Base-by-base conservation (phyloP, 495 filamentous ascomycete species). In the Annulohypoxylon nitens region DNA sequence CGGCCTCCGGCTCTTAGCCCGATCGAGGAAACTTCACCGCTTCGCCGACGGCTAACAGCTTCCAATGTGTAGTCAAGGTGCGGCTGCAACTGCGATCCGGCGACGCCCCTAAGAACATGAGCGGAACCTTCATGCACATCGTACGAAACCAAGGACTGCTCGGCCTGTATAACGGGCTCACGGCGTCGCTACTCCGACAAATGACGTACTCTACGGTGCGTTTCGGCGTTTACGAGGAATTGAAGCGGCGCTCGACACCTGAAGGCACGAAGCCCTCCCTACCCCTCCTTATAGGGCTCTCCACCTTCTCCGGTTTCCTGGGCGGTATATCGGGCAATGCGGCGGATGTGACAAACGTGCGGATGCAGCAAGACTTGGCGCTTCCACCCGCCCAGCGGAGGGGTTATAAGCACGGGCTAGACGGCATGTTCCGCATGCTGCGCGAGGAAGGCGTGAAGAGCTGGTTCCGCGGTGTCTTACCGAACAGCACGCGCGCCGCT, bases 291-390 rank as follows among this genome's bases (percentile, higher is more conserved):
- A 84, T 98, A 71, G 90, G 86, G 69, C 92, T 98, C 77, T 91
- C 95, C 61, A 90, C 88, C 11, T 84, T 87, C 18, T 97, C 96
- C 2, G 96, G 96, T 53, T 92, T 97, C 80, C 81, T 97, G 4
- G 96, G 96, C 64, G 96, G 96, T 25, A 79, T 97, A 7, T 92
- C 93, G 10, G 96, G 96, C 64, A 98, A 98, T 81, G 93, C 94
- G 0, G 95, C 95, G 64, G 96, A 99, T 78, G 92, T 99, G 10
- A 86, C 98, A 65, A 99, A 99, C 82, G 96, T 99, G 47, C 94
- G 96, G 71, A 99, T 99, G 96, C 96, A 99, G 81, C 91, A 95
- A 83, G 96, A 98, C 79, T 90, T 93, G 11, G 89, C 95, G 0
- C 88, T 97, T 4, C 93, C 94, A 0, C 75, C 83, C 2, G 84